These are phyloP conservation scores for Populus davidiana DNA, from an alignment of 345 rosid species.

Conservation along the genomic window DNA sequence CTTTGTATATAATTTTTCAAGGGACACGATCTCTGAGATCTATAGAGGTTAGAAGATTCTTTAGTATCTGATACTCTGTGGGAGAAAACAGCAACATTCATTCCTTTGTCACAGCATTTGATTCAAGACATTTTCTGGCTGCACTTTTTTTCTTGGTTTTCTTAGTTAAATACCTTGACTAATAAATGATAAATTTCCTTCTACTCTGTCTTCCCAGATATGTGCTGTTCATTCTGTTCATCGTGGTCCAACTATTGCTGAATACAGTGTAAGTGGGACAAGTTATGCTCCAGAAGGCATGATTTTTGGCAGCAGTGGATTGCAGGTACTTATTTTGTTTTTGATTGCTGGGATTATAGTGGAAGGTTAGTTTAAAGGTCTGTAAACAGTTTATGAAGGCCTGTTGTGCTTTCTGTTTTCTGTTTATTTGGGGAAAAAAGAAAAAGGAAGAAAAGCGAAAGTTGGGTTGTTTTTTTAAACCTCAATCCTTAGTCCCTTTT, in stretches of 20 bases:
- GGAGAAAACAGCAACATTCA: neutral
- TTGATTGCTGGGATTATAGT: neutral
- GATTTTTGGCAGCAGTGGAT: slow-evolving; percentile 58
- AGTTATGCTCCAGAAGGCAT: slow-evolving; percentile 96
- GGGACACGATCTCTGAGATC: neutral
- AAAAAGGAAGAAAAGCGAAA: neutral
- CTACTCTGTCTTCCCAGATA: slow-evolving; percentile 47
- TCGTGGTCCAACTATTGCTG: slow-evolving; percentile 58
- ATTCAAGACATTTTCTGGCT: neutral
- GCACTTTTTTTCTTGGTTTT: neutral
- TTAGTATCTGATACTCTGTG: neutral
- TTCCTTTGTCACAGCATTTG: neutral
- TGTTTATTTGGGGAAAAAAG: neutral
- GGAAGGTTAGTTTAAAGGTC: neutral
- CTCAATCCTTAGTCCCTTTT: neutral
- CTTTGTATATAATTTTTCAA: too few species aligned
- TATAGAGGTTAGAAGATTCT: neutral
- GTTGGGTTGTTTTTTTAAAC: neutral
- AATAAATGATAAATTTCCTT: slow-evolving; percentile 3
- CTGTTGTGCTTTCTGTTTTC: neutral
- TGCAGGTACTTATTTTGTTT: slow-evolving; percentile 51
- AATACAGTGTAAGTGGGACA: slow-evolving; percentile 85
- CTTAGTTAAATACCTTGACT: neutral
- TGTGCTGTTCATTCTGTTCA: slow-evolving; percentile 77
- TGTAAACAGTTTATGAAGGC: neutral